phyloP scores from a whole-genome alignment of 2,329 filamentous ascomycete genomes.

The Apiospora pterosperma region DNA sequence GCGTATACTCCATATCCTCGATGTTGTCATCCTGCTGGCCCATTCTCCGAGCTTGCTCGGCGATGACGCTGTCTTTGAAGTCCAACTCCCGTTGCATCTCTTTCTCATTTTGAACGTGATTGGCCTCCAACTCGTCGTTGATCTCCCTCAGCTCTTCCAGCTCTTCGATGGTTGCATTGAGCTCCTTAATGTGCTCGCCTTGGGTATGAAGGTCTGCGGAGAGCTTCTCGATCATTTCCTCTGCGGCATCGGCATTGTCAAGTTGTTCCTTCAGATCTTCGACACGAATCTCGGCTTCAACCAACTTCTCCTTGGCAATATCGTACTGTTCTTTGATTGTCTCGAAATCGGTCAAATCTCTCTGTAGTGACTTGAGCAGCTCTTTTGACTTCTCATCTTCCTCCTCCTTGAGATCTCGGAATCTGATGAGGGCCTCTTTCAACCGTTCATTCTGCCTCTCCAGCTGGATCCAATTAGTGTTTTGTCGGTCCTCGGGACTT shows the following conservation, averaged over 20 bases:
- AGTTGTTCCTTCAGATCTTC: conserved; percentile 89
- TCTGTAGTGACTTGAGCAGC: conserved; percentile 70
- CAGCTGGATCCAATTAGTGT: conserved; percentile 86
- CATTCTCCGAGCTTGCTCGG: conserved; percentile 73
- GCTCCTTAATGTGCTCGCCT: conserved; percentile 77
- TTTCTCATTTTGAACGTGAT: conserved; percentile 89
- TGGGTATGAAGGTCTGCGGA: conserved; percentile 83
- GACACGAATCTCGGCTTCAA: conserved; percentile 69
- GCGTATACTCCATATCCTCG: conserved; percentile 85
- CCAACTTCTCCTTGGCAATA: conserved; percentile 67
- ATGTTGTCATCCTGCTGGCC: conserved; percentile 75
- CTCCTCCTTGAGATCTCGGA: conserved; percentile 85
- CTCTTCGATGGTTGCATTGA: conserved; percentile 79
- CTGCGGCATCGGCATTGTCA: conserved; percentile 81
- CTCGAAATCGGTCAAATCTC: conserved; percentile 67
- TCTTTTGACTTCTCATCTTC: conserved; percentile 76
- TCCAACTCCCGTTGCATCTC: conserved; percentile 94
- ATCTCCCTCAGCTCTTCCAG: conserved; percentile 87
- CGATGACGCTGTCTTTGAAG: conserved; percentile 77
- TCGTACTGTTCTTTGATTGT: conserved; percentile 67
- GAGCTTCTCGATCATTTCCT: conserved; percentile 91
- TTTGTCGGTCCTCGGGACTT: conserved; percentile 81
- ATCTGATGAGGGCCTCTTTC: conserved; percentile 75
- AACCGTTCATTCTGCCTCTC: conserved; percentile 86
- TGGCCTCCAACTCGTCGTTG: conserved; percentile 90